Percentiles rank a stretch among this genome's conserved stretches.
Conservation (phyloP, 192 early-diverging fungal genomes). For the Lobosporangium transversale region DNA sequence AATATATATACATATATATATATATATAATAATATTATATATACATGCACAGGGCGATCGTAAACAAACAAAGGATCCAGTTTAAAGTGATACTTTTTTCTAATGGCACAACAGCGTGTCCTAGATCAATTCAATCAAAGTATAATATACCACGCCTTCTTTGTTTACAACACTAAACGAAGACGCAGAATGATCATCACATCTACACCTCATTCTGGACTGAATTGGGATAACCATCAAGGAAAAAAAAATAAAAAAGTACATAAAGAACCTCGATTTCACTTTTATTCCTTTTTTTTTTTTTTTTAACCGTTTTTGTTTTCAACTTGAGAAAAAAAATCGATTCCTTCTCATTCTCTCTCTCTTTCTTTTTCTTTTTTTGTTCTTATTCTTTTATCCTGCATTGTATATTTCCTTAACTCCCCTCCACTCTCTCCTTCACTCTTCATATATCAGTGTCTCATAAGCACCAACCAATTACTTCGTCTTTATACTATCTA, state of each 20-base stretch:
- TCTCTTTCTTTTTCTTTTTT: conserved; percentile 1
- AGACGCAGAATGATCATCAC: no score
- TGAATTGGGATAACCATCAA: not conserved
- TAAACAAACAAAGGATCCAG: not conserved
- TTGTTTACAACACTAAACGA: no score
- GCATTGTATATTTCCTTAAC: not conserved
- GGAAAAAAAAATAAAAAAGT: conserved; percentile 3
- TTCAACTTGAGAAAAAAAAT: no score
- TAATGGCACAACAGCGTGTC: not conserved
- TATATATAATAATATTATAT: no score
- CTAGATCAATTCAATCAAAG: no score
- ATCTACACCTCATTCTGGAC: no score
- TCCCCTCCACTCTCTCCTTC: not conserved
- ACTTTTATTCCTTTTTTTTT: not conserved
- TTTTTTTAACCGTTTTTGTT: not conserved
- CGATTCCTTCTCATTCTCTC: not conserved
- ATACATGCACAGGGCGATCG: not conserved
- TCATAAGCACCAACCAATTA: not conserved
- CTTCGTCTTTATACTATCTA: not conserved
- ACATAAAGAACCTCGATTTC: not conserved
- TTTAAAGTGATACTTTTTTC: not conserved
- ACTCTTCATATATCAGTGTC: not conserved
- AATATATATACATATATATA: not conserved
- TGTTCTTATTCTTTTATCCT: not conserved
- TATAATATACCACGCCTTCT: no score